A percentile compares a stretch with the other conserved stretches of the same genome.
phyloP scores from a whole-genome alignment of 2,329 filamentous ascomycete genomes.

The Ascochyta clinopodiicola region DNA sequence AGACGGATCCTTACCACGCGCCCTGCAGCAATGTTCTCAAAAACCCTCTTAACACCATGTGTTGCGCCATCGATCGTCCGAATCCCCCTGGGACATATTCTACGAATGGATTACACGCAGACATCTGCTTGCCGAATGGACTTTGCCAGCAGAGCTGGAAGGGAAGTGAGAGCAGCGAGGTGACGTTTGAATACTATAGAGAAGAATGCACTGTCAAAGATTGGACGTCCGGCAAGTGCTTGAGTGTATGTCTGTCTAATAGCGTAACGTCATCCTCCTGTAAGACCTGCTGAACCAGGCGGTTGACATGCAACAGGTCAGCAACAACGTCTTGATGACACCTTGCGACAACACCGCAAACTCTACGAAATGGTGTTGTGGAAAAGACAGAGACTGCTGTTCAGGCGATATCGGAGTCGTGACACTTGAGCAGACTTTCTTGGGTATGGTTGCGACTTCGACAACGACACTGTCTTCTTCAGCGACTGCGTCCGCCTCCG shows the following conservation, averaged over 20 bases:
- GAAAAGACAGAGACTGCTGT: conserved; percentile 4
- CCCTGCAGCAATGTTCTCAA: conserved; percentile 2
- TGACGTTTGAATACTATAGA: neutral
- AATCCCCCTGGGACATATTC: neutral
- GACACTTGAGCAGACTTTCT: conserved; percentile 5
- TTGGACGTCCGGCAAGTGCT: conserved; percentile 7
- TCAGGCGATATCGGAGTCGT: conserved; percentile 2
- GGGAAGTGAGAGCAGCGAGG: neutral
- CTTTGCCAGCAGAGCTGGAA: conserved; percentile 5
- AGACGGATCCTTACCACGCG: conserved; percentile 6
- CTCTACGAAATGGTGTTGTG: conserved; percentile 10
- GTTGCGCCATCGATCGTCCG: conserved; percentile 3
- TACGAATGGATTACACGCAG: neutral
- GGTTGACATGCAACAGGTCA: neutral
- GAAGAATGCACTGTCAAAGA: conserved; percentile 5
- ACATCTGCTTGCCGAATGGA: conserved; percentile 5
- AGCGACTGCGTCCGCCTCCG: neutral
- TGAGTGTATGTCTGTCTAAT: conserved; percentile 9
- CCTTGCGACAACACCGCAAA: conserved; percentile 9
- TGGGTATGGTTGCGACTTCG: neutral
- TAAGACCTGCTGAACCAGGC: too few species aligned
- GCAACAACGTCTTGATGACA: conserved; percentile 1
- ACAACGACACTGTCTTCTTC: neutral
- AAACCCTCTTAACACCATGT: conserved; percentile 13
- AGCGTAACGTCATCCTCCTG: neutral